Percentiles rank a stretch among this genome's conserved stretches.
Conservation (phyloP, 1,139 yeast species). For the Debaryomyces sp. region DNA sequence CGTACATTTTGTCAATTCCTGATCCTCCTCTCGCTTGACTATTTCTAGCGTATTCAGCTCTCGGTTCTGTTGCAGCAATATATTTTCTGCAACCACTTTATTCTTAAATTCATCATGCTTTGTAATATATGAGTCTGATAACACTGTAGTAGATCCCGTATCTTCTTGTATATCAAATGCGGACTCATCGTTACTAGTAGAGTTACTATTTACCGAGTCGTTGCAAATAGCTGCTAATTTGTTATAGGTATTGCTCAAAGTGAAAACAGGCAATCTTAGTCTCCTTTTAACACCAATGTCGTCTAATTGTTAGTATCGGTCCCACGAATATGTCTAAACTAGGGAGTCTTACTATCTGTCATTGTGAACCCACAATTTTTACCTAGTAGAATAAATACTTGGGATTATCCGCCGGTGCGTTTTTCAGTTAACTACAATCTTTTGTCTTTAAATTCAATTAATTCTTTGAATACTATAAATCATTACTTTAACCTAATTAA, state of each 20-base stretch:
- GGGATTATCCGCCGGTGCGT: neutral
- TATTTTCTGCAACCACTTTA: neutral
- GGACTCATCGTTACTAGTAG: neutral
- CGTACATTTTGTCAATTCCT: neutral
- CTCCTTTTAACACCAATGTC: neutral
- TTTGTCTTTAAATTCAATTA: neutral
- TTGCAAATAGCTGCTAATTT: neutral
- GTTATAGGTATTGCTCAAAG: neutral
- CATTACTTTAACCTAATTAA: constrained; percentile 10
- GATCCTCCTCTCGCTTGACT: neutral
- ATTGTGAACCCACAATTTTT: neutral
- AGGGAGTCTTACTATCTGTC: neutral
- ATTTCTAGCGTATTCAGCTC: neutral
- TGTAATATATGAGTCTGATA: neutral
- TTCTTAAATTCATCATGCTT: neutral
- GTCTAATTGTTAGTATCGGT: neutral
- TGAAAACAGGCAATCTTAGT: neutral
- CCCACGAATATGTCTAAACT: neutral
- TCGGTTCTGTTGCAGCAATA: neutral
- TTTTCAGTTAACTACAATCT: neutral
- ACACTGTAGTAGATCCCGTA: neutral
- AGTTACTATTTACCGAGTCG: neutral
- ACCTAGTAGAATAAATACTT: neutral
- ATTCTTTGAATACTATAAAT: neutral
- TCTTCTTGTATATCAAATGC: neutral